Percentiles rank a stretch among this genome's conserved stretches.
Evolutionary conservation across 345 rosid genomes (phyloP).

Genomic region (Trapa bicornis): DNA sequence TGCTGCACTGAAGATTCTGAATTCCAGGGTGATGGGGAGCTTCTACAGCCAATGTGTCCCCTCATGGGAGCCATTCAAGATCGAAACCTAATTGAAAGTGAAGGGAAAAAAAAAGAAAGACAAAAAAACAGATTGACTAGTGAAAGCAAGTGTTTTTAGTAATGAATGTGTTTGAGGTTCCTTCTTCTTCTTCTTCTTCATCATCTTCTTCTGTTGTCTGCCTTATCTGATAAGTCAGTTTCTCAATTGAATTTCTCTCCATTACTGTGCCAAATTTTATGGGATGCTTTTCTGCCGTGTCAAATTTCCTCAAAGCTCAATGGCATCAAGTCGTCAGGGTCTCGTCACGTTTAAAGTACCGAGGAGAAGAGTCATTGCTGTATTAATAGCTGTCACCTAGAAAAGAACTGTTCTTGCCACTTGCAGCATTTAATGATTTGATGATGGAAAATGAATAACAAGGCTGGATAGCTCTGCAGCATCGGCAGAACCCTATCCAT

Average conservation of each 20-base stretch:
- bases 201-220: too few relatives aligned
- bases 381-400: neutral
- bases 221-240: too few relatives aligned
- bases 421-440: neutral
- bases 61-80: slow-evolving; percentile 56
- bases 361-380: neutral
- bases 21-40: slow-evolving; percentile 52
- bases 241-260: neutral
- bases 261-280: neutral
- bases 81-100: slow-evolving; percentile 17
- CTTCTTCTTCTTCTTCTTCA: neutral
- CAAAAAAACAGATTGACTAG: neutral
- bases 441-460: neutral
- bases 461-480: neutral
- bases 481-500: neutral
- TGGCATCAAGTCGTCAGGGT: too few relatives aligned
- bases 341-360: neutral
- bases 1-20: slow-evolving; percentile 50
- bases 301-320: neutral
- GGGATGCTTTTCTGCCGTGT: neutral
- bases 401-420: neutral
- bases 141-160: neutral
- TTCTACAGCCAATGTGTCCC: slow-evolving; percentile 58
- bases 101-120: neutral
- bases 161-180: slow-evolving; percentile 6